A percentile compares a stretch with the other conserved stretches of the same genome.
Evolutionary conservation across 106 monocot genomes (phyloP).

Genomic region (Dendrobium catenatum): DNA sequence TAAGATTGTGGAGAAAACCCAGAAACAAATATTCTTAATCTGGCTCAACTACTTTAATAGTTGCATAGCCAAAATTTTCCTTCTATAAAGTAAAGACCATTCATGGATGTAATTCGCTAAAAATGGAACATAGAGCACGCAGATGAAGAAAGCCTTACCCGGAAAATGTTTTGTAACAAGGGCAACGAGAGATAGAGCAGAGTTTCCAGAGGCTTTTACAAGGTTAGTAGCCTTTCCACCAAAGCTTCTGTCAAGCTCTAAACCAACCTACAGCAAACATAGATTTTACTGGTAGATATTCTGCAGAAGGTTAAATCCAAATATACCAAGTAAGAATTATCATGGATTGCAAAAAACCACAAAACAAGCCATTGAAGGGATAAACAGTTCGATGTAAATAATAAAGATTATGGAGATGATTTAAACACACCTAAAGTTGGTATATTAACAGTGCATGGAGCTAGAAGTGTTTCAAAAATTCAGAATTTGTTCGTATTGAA

Average conservation of each 20-base stretch:
- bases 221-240: conserved; percentile 81
- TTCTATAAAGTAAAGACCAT: background rate
- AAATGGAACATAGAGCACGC: background rate
- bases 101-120: background rate
- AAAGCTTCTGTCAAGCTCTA: conserved; percentile 82
- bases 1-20: background rate
- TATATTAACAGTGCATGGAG: background rate
- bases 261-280: conserved; percentile 47
- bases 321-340: background rate
- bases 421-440: background rate
- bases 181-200: conserved; percentile 72
- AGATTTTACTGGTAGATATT: background rate
- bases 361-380: background rate
- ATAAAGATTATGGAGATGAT: background rate
- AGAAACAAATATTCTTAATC: background rate
- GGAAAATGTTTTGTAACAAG: conserved; percentile 79
- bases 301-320: background rate
- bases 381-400: background rate
- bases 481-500: background rate
- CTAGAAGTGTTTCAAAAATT: background rate
- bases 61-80: too few relatives aligned
- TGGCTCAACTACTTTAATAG: background rate
- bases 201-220: conserved; percentile 67
- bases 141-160: conserved; percentile 32
- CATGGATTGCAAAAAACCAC: background rate